Evolutionary conservation across 176 grass and related monocot genomes (phyloP), one percentile per base, ranked within the genome.

Genomic region (Bothriochloa decipiens): DNA sequence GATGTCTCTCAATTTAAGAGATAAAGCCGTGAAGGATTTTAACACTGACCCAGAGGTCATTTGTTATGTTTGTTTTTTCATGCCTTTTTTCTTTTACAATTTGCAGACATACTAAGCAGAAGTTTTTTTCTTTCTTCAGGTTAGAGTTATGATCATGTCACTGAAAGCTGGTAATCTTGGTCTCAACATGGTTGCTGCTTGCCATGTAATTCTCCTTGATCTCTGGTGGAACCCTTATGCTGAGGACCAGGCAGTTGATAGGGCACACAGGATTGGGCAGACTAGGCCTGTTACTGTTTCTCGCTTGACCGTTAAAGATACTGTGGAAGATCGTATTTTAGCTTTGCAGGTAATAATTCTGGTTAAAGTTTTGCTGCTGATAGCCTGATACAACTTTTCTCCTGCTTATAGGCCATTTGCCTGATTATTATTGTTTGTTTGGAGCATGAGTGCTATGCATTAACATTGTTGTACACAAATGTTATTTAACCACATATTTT

Each of bases 171-270:
- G 91, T 45, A 97, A 91, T 88, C 89, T 97, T 81, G 94, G 94
- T 76, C 87, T 97, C 25, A 97, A 97, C 62, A 97, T 97, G 94
- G 87, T 97, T 85, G 89, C 94, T 83, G 94, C 94, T 63, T 93
- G 91, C 85, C 91, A 92, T 88, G 94, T 97, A 60, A 97, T 97
- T 89, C 89, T 97, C 67, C 94, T 97, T 74, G 94, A 97, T 91
- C 91, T 93, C 83, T 97, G 94, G 94, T 97, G 94, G 94, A 97
- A 97, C 66, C 94, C 94, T 76, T 86, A 89, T 75, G 87, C 94
- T 64, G 94, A 97, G 88, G 94, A 97, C 70, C 94, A 97, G 78
- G 94, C 94, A 78, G 49, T 97, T 83, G 94, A 97, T 84, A 86
- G 94, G 86, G 91, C 94, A 45, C 94, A 97, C 47, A 89, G 94